Evolutionary conservation across 2,329 filamentous ascomycete species (phyloP), one percentile per base, ranked within the genome.

Genomic region (Xylariaceae sp.): DNA sequence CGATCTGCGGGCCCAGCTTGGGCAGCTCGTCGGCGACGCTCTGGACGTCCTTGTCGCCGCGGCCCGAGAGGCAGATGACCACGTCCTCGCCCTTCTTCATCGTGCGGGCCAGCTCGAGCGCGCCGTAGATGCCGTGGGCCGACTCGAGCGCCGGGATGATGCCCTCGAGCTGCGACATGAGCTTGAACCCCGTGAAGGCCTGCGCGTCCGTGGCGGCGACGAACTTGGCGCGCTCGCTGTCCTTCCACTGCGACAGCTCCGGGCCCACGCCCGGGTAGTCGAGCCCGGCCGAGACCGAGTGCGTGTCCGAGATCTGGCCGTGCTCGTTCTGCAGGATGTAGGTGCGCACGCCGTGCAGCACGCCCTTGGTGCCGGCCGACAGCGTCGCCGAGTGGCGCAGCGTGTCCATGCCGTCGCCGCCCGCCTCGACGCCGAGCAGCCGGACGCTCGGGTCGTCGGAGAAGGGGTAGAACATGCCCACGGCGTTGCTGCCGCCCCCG

Each of bases 381-480:
- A 98, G 72, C 1, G 92, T 96, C 1, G 92, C 92, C 31, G 82
- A 85, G 64, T 98, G 92, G 29, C 85, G 77, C 6, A 65, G 59
- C 1, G 92, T 96, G 39, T 95, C 83, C 12, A 96, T 56, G 40
- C 92, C 92, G 50, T 96, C 92, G 41, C 92, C 92, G 24, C 87
- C 92, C 10, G 92, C 92, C 67, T 98, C 92, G 2, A 98, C 89
- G 45, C 92, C 92, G 10, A 96, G 70, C 3, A 95, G 74, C 64
- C 89, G 88, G 40, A 98, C 92, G 40, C 72, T 80, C 0, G 73
- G 72, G 51, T 98, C 90, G 26, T 87, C 78, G 43, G 83, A 73
- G 65, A 98, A 98, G 33, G 92, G 92, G 62, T 90, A 93, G 68
- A 98, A 98, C 89, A 96, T 98, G 64, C 92, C 92, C 3, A 83